A percentile compares a stretch with the other conserved stretches of the same genome.
phyloP scores from a whole-genome alignment of 768 basidiomycete species.

The Leccinum barrowsii region DNA sequence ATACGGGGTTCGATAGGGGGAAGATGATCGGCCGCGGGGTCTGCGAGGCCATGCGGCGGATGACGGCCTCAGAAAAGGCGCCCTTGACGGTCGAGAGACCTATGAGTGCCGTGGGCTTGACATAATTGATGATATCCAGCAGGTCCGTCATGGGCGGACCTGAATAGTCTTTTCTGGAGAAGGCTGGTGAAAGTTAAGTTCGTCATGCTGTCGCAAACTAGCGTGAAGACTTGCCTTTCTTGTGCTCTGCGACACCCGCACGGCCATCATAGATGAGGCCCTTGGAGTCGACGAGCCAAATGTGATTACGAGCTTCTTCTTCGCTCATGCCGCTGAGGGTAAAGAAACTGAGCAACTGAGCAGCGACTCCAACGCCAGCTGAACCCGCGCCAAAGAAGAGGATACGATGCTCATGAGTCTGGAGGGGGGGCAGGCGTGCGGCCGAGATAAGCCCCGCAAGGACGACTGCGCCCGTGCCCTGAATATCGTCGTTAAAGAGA shows the following conservation, averaged over 20 bases:
- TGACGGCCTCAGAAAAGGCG: slow-evolving; percentile 70
- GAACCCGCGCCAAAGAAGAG: slow-evolving; percentile 93
- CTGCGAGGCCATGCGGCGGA: slow-evolving; percentile 71
- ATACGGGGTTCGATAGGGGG: slow-evolving; percentile 86
- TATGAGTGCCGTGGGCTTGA: slow-evolving; percentile 85
- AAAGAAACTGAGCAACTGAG: slow-evolving; percentile 88
- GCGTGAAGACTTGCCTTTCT: slow-evolving; percentile 55
- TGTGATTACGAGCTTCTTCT: slow-evolving; percentile 70
- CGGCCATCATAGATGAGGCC: slow-evolving; percentile 79
- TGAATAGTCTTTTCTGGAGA: slow-evolving; percentile 76
- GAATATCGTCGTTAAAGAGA: slow-evolving; percentile 89
- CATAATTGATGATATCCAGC: slow-evolving; percentile 72
- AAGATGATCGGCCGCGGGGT: slow-evolving; percentile 89
- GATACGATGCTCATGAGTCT: slow-evolving; percentile 73
- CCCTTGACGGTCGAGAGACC: slow-evolving; percentile 87
- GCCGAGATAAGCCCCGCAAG: slow-evolving; percentile 89
- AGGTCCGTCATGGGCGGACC: slow-evolving; percentile 75
- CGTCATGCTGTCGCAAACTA: neutral
- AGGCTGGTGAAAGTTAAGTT: slow-evolving; percentile 45
- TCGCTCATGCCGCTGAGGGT: slow-evolving; percentile 70
- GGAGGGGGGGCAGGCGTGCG: slow-evolving; percentile 64
- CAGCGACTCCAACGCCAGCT: slow-evolving; percentile 89
- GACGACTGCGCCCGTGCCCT: slow-evolving; percentile 88
- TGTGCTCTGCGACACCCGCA: slow-evolving; percentile 73
- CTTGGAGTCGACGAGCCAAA: slow-evolving; percentile 85